These are phyloP conservation scores for Centrapalus pauciflorus DNA, from an alignment of 129 eudicot species.

Conservation along the genomic window DNA sequence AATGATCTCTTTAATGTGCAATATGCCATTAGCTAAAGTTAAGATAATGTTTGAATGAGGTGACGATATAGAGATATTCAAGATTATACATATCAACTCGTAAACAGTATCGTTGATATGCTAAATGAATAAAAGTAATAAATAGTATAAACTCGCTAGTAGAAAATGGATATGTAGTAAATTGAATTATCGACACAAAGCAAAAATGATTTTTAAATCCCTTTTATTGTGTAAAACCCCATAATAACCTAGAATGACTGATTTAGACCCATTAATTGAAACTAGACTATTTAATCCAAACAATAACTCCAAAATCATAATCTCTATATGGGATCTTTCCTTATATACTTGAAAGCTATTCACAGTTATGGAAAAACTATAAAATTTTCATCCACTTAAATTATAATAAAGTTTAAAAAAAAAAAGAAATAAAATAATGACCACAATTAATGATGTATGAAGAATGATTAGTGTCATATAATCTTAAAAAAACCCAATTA, in stretches of 20 bases:
- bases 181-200: no score
- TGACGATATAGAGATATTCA: neutral
- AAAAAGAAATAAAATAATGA: neutral
- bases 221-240: no score
- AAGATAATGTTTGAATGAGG: conserved; percentile 11
- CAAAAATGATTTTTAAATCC: no score
- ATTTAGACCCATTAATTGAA: no score
- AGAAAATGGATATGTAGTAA: no score
- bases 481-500: conserved; percentile 15
- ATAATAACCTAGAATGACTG: no score
- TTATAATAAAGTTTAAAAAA: no score
- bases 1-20: neutral
- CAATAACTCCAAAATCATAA: no score
- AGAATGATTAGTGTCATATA: conserved; percentile 12
- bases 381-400: neutral
- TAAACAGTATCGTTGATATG: neutral
- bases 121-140: neutral
- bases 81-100: neutral
- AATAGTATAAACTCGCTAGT: neutral
- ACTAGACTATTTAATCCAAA: no score
- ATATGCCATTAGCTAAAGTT: conserved; percentile 3
- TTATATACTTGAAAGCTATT: no score
- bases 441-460: conserved; percentile 6
- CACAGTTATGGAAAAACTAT: neutral
- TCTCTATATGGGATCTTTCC: no score